Conservation (phyloP, 768 basidiomycete species). For the Lactarius sanguifluus region DNA sequence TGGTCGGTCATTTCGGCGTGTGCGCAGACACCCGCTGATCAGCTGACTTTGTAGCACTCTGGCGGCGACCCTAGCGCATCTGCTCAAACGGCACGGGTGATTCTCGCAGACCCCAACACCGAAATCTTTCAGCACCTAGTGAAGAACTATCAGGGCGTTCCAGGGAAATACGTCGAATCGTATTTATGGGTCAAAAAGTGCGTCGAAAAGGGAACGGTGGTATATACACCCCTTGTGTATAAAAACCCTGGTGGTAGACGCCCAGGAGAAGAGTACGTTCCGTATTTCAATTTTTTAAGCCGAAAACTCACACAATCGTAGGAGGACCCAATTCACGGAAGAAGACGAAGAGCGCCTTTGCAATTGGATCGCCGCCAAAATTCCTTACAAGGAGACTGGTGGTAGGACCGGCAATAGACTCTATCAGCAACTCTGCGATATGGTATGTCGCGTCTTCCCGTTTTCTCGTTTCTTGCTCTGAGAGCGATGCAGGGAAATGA, state of each 20-base stretch:
- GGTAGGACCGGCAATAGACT: slow-evolving; percentile 80
- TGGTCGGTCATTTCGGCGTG: slow-evolving; percentile 44
- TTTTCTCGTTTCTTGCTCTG: not conserved
- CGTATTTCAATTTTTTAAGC: slow-evolving; percentile 1
- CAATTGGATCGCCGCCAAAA: slow-evolving; percentile 78
- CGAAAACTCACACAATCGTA: slow-evolving; percentile 34
- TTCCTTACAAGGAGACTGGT: slow-evolving; percentile 80
- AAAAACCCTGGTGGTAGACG: slow-evolving; percentile 83
- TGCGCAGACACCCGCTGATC: not conserved
- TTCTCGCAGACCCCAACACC: slow-evolving; percentile 78
- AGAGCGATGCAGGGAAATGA: slow-evolving; percentile 49
- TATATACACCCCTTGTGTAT: slow-evolving; percentile 75
- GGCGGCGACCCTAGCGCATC: slow-evolving; percentile 76
- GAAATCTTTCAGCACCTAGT: slow-evolving; percentile 74
- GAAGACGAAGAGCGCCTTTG: slow-evolving; percentile 75
- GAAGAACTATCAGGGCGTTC: slow-evolving; percentile 65
- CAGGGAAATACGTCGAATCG: slow-evolving; percentile 76
- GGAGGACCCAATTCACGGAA: slow-evolving; percentile 75
- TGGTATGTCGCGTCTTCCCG: slow-evolving; percentile 43
- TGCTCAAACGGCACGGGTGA: slow-evolving; percentile 68
- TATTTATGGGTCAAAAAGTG: slow-evolving; percentile 85
- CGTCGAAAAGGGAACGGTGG: slow-evolving; percentile 61
- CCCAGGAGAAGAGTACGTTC: slow-evolving; percentile 73
- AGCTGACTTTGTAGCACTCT: slow-evolving; percentile 55
- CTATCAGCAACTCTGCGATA: slow-evolving; percentile 78